Percentiles rank a stretch among this genome's conserved stretches.
Conservation (phyloP, 495 filamentous ascomycete genomes). For the Staphylotrichum longicolle region DNA sequence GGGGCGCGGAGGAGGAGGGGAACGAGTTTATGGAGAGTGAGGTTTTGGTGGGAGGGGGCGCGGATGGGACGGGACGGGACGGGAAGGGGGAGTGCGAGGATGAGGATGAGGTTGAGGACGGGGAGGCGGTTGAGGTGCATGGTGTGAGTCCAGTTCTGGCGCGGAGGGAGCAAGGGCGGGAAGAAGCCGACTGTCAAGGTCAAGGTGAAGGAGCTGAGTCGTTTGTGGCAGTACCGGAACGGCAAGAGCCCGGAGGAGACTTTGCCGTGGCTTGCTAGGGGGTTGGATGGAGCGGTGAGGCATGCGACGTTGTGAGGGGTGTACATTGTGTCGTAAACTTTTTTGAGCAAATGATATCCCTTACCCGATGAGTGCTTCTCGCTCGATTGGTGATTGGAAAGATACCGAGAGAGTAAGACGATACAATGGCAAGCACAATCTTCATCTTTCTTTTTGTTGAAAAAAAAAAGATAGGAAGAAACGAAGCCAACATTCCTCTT, state of each 20-base stretch:
- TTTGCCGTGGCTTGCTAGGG: constrained; percentile 25
- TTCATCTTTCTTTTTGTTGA: too few species aligned
- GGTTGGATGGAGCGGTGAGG: constrained; percentile 24
- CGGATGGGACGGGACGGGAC: constrained; percentile 43
- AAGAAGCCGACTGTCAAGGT: constrained; percentile 29
- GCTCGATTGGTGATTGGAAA: too few species aligned
- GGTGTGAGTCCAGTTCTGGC: constrained; percentile 25
- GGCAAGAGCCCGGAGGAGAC: constrained; percentile 55
- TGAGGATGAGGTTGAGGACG: background rate
- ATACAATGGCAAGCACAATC: too few species aligned
- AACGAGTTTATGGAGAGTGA: constrained; percentile 60
- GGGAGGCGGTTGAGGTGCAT: constrained; percentile 37
- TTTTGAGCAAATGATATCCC: too few species aligned
- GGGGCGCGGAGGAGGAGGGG: constrained; percentile 30
- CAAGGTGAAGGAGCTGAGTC: constrained; percentile 67
- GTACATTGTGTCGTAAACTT: background rate
- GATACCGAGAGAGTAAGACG: too few species aligned
- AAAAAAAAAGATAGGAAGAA: too few species aligned
- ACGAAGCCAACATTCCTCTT: too few species aligned
- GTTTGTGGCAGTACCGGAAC: constrained; percentile 72
- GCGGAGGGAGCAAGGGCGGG: constrained; percentile 9
- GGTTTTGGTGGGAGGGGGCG: constrained; percentile 42
- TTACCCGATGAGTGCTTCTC: too few species aligned
- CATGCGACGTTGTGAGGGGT: constrained; percentile 23
- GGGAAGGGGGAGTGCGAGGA: constrained; percentile 25